phyloP scores from a whole-genome alignment of 2,329 filamentous ascomycete species.

The Geosmithia flava region DNA sequence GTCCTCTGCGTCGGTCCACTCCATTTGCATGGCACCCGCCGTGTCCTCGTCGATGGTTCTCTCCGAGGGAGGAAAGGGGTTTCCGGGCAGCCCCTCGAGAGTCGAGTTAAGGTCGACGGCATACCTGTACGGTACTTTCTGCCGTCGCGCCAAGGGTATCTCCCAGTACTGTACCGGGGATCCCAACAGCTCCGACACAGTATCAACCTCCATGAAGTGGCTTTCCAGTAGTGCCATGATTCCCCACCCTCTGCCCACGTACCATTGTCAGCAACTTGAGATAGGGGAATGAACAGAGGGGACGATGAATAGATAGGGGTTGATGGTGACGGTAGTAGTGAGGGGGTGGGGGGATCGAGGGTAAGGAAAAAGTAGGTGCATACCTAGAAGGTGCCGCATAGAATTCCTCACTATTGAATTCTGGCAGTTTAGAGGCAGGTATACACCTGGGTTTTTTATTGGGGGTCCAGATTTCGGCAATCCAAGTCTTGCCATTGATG shows the following conservation, averaged over 20 bases:
- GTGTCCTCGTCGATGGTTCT: no score
- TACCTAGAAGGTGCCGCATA: slow-evolving; percentile 14
- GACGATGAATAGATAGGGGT: no score
- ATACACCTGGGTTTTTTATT: neutral
- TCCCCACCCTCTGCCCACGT: slow-evolving; percentile 29
- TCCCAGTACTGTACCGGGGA: no score
- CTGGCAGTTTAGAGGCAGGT: neutral
- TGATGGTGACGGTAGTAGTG: no score
- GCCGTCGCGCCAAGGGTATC: no score
- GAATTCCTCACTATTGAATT: slow-evolving; percentile 14
- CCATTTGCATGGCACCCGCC: no score
- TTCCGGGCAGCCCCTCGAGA: slow-evolving; percentile 14
- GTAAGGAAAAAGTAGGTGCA: no score
- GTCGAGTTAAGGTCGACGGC: slow-evolving; percentile 4
- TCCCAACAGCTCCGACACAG: slow-evolving; percentile 21
- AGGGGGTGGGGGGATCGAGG: no score
- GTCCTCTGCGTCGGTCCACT: neutral
- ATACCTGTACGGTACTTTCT: slow-evolving; percentile 8
- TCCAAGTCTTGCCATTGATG: slow-evolving; percentile 33
- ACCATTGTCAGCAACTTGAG: no score
- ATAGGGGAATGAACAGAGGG: no score
- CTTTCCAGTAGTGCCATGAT: slow-evolving; percentile 30
- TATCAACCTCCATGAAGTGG: slow-evolving; percentile 25
- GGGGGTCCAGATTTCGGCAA: slow-evolving; percentile 39
- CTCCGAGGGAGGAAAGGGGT: slow-evolving; percentile 12